phyloP scores from a whole-genome alignment of 371 early-diverging fungal genomes.

The Lichtheimia corymbifera region DNA sequence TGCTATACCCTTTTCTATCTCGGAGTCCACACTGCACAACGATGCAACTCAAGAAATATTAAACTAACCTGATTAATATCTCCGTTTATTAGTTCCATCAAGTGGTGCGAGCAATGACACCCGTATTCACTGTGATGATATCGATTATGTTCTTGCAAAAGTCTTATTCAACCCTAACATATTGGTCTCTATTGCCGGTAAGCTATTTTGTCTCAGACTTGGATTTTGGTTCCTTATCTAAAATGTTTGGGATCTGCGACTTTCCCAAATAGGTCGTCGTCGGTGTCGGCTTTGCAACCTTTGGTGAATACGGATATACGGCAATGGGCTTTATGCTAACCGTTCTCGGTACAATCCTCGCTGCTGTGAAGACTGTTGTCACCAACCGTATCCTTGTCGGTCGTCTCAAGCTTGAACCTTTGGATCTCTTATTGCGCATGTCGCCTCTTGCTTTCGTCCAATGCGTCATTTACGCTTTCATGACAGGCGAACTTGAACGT shows the following conservation, averaged over 20 bases:
- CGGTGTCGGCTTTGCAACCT: constrained; percentile 85
- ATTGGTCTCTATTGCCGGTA: constrained; percentile 67
- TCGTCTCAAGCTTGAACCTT: constrained; percentile 76
- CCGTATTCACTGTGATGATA: constrained; percentile 77
- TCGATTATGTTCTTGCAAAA: constrained; percentile 61
- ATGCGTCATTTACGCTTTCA: constrained; percentile 63
- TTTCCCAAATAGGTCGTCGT: constrained; percentile 53
- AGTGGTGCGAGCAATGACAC: constrained; percentile 86
- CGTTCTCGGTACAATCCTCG: constrained; percentile 79
- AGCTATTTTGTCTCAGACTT: constrained; percentile 6
- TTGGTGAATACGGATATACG: constrained; percentile 82
- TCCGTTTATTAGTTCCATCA: constrained; percentile 70
- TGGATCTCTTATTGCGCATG: constrained; percentile 84
- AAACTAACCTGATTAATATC: neutral
- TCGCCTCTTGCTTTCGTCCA: constrained; percentile 81
- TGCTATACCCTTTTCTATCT: too few species aligned
- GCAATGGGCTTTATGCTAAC: constrained; percentile 78
- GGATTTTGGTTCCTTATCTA: neutral
- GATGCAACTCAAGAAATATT: neutral
- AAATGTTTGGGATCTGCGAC: neutral
- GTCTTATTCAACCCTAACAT: constrained; percentile 59
- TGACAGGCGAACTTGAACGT: constrained; percentile 69
- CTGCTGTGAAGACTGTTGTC: constrained; percentile 81
- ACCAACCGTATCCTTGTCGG: constrained; percentile 86
- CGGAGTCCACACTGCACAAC: neutral